A percentile compares a stretch with the other conserved stretches of the same genome.
Conservation (phyloP, 2,329 filamentous ascomycete species). For the Sclerotinia glacialis region DNA sequence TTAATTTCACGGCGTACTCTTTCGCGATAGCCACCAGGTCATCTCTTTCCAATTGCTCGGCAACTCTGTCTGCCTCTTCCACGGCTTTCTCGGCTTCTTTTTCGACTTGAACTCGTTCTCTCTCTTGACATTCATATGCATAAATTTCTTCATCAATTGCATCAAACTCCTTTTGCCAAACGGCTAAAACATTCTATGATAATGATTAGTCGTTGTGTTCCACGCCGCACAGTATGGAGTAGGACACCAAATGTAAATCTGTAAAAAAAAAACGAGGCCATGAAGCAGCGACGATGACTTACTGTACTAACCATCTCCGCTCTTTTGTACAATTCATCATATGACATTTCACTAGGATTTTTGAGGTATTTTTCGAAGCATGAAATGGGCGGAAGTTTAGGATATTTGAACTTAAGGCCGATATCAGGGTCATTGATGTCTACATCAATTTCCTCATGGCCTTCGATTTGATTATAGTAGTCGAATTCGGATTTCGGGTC, state of each 20-base stretch:
- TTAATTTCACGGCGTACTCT: slow-evolving; percentile 17
- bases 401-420: slow-evolving; percentile 27
- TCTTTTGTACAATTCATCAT: slow-evolving; percentile 34
- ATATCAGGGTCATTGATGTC: slow-evolving; percentile 20
- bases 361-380: slow-evolving; percentile 34
- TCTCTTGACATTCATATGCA: slow-evolving; percentile 30
- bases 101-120: slow-evolving; percentile 24
- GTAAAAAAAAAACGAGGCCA: neutral
- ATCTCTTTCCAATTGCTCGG: slow-evolving; percentile 24
- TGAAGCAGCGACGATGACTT: neutral
- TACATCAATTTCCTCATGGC: slow-evolving; percentile 21
- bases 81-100: slow-evolving; percentile 28
- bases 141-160: slow-evolving; percentile 32
- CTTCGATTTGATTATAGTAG: slow-evolving; percentile 32
- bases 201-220: slow-evolving; percentile 1
- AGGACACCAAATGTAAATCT: neutral
- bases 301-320: slow-evolving; percentile 25
- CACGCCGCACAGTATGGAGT: neutral
- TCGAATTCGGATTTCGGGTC: slow-evolving; percentile 28
- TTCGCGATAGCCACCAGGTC: slow-evolving; percentile 15
- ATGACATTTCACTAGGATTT: slow-evolving; percentile 30
- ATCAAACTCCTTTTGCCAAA: slow-evolving; percentile 35
- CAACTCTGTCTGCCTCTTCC: slow-evolving; percentile 25
- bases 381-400: slow-evolving; percentile 31
- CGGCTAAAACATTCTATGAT: slow-evolving; percentile 25